Evolutionary conservation across 2,329 filamentous ascomycete genomes (phyloP).

Genomic region (Botryotinia calthae): DNA sequence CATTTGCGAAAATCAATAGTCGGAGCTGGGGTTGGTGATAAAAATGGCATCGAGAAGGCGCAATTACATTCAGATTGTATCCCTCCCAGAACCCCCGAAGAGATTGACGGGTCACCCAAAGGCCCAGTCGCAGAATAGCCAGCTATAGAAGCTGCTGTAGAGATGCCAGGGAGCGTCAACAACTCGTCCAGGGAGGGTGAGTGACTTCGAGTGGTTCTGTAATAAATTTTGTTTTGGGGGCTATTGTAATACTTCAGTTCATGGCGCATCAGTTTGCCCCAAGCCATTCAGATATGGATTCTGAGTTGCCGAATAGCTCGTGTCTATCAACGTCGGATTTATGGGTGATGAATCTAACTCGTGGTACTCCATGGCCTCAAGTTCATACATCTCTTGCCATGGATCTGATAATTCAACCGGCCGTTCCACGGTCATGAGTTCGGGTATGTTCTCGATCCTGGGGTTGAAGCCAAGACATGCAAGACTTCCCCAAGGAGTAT

Average conservation of each 20-base stretch:
- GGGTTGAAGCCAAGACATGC: background rate
- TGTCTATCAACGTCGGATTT: background rate
- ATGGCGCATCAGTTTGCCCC: background rate
- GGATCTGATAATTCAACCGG: background rate
- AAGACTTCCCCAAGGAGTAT: background rate
- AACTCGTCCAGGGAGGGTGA: background rate
- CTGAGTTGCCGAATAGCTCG: background rate
- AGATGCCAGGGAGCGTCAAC: background rate
- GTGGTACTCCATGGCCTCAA: background rate
- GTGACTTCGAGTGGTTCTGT: background rate
- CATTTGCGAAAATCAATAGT: background rate
- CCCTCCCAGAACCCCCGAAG: background rate
- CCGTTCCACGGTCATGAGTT: background rate
- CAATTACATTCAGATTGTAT: conserved; percentile 1
- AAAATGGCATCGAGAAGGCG: background rate
- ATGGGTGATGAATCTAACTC: background rate
- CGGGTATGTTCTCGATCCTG: background rate
- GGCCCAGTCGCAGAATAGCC: background rate
- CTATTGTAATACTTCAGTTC: background rate
- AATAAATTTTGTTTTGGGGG: background rate
- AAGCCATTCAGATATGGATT: background rate
- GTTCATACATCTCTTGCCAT: background rate
- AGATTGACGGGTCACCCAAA: background rate
- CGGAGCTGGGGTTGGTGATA: background rate
- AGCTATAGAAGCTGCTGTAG: background rate